Base-by-base conservation (phyloP, 139 green algal genomes). In the Spirogloea muscicola region DNA sequence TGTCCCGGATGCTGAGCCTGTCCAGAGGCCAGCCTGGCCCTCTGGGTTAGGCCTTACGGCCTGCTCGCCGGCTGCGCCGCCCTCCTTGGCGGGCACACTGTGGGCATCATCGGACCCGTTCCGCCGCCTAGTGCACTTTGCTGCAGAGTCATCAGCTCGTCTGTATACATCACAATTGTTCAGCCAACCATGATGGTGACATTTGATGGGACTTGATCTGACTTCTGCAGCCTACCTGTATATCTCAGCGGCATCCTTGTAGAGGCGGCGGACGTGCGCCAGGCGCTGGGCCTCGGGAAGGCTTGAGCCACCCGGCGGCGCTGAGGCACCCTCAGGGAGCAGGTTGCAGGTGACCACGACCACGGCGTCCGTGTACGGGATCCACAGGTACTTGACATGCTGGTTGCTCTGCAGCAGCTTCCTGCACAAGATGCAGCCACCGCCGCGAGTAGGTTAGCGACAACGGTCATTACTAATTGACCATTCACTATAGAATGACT, bases 351-450 rank as follows among this genome's bases (percentile, higher is more conserved):
- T 41, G 0, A 87, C 79, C 25, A 86, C 82, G 5, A 87, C 82
- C 2, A 86, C 82, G 4, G 79, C 76, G 66, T 96, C 89, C 0
- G 92, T 97, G 85, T 96, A 89, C 2, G 94, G 94, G 29, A 98
- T 92, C 92, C 94, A 98, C 91, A 98, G 95, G 88, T 97, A 98
- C 0, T 91, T 77, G 37, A 96, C n/a, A 80, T 96, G 91, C 81
- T 87, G 75, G 82, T 95, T 87, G 21, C 88, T 63, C 10, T 52
- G 25, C 9, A 97, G 79, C 90, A 87, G 90, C 72, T 41, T 67
- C 74, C 87, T 64, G 68, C 5, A 42, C n/a, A n/a, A n/a, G n/a
- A n/a, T n/a, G n/a, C n/a, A n/a, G n/a, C n/a, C n/a, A n/a, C n/a
- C n/a, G n/a, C n/a, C n/a, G n/a, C n/a, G n/a, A n/a, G n/a, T n/a